Conservation (phyloP, 2,329 filamentous ascomycete genomes). For the Fusarium chaquense region DNA sequence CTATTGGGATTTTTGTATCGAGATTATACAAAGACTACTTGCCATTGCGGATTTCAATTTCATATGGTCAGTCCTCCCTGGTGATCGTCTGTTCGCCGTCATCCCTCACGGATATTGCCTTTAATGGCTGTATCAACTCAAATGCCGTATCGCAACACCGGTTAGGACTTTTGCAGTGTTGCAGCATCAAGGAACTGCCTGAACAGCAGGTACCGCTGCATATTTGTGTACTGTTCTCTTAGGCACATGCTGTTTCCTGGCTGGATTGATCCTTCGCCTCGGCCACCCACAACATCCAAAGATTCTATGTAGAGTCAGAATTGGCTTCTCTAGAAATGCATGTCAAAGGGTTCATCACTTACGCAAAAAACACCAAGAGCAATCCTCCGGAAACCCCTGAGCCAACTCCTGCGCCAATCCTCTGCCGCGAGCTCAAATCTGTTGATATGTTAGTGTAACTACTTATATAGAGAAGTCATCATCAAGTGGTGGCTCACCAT, state of each 20-base stretch:
- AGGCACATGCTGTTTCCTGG: not conserved
- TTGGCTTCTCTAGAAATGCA: not conserved
- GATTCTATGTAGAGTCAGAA: slow-evolving; percentile 11
- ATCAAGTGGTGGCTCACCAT: slow-evolving; percentile 14
- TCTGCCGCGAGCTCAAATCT: slow-evolving; percentile 26
- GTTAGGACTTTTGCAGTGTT: not conserved
- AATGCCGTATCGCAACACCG: not conserved
- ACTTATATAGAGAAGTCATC: too few species aligned
- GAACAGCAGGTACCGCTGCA: not conserved
- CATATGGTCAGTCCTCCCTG: slow-evolving; percentile 26
- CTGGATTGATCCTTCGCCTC: not conserved
- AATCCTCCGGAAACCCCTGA: slow-evolving; percentile 16
- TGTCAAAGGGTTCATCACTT: not conserved
- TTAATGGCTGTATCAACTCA: not conserved
- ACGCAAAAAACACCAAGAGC: slow-evolving; percentile 29
- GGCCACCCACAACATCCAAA: slow-evolving; percentile 26
- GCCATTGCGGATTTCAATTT: slow-evolving; percentile 32
- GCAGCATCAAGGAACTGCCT: not conserved
- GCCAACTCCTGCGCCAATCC: slow-evolving; percentile 25
- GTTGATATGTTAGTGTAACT: not conserved
- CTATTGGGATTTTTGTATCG: slow-evolving; percentile 4
- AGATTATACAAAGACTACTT: slow-evolving; percentile 20
- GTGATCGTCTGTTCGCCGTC: not conserved
- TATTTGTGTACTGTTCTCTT: not conserved
- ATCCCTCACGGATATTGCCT: not conserved